Evolutionary conservation across 2,329 filamentous ascomycete species (phyloP), one percentile per base, ranked within the genome.

Genomic region (Penicillium polonicum): DNA sequence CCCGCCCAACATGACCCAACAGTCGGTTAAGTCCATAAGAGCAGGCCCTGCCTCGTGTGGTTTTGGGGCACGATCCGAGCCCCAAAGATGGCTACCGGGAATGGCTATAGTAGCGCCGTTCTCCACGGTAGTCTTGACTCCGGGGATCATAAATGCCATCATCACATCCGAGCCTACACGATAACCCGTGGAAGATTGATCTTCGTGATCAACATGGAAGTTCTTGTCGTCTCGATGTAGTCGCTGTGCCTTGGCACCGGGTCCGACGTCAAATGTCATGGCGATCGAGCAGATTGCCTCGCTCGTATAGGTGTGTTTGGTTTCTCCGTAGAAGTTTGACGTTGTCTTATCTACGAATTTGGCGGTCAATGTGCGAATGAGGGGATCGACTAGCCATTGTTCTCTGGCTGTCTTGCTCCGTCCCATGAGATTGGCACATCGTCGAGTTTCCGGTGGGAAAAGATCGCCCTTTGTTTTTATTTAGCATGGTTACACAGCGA

Each of bases 21-120:
- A 73, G 38, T 78, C 76, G 1, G 76, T 76, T 5, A 71, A 61
- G n/a, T 77, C 72, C 15, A 79, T 65, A 49, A 78, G 75, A 1
- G 74, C 76, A 0, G 74, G 70, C 2, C 76, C 64, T 1, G 75
- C 73, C 46, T 79, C 77, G 9, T 76, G 68, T 23, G 73, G 68
- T 10, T 70, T 58, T 1, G 77, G 77, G 5, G 64, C 65, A 0
- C 73, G 68, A 0, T 77, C 73, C 6, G 71, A 67, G 0, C 70
- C 74, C 77, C 77, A 79, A 4, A 76, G 65, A 58, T 79, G 77
- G 12, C 71, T 75, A 6, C 72, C 70, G 0, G 76, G 76, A 39
- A 78, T 78, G 2, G 71, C 73, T n/a, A 76, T 64, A 0, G 76
- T 79, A 1, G 75, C 76, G 0, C 77, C 76, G 44, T 79, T 79